Evolutionary conservation across 768 basidiomycete genomes (phyloP).

Genomic region (Candolleomyces efflorescens): DNA sequence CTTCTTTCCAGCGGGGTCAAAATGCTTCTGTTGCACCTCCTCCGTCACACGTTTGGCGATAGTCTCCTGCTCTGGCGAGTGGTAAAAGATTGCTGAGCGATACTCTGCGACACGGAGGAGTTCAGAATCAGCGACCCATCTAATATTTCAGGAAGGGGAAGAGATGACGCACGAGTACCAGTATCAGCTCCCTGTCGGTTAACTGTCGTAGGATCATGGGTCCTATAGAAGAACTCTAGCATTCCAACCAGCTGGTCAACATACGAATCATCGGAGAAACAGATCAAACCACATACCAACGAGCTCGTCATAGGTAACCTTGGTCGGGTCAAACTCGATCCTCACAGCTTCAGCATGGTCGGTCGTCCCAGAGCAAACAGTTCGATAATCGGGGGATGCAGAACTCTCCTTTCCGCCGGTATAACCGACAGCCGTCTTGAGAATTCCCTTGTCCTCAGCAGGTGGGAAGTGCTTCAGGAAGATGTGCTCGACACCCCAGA

Average conservation of each 20-base stretch:
- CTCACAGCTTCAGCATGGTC: conserved; percentile 86
- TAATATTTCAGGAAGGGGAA: not conserved
- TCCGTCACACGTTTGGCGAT: conserved; percentile 74
- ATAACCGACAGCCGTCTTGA: conserved; percentile 75
- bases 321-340: conserved; percentile 79
- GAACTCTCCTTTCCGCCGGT: conserved; percentile 62
- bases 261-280: not conserved
- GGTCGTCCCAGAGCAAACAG: conserved; percentile 78
- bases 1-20: conserved; percentile 61
- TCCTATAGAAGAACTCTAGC: conserved; percentile 89
- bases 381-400: conserved; percentile 58
- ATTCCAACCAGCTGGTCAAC: not conserved
- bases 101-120: conserved; percentile 54
- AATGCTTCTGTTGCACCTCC: conserved; percentile 83
- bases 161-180: conserved; percentile 63
- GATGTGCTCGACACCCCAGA: conserved; percentile 87
- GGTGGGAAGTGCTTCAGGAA: conserved; percentile 77
- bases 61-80: conserved; percentile 64
- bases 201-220: conserved; percentile 86
- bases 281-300: conserved; percentile 56
- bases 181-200: conserved; percentile 75
- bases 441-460: conserved; percentile 64
- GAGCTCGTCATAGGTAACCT: conserved; percentile 79
- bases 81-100: conserved; percentile 87
- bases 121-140: not conserved